These are phyloP conservation scores for Vaccinium darrowii DNA, from an alignment of 148 eudicot genomes.

Conservation along the genomic window DNA sequence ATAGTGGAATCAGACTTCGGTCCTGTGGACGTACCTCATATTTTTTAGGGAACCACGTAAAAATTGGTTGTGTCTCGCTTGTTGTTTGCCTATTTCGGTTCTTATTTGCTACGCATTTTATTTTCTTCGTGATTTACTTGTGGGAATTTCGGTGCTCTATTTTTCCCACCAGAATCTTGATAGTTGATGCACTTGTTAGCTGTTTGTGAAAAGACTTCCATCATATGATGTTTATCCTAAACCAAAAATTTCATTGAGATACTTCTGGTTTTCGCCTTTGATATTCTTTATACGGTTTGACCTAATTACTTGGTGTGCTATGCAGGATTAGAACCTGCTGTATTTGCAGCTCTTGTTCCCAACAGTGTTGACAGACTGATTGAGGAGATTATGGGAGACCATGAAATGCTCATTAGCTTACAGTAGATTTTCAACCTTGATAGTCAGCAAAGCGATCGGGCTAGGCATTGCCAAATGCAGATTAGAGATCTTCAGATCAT, in stretches of 20 bases:
- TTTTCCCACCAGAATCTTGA: no score
- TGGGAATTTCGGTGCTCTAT: no score
- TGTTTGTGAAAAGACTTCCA: neutral
- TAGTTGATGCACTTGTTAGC: neutral
- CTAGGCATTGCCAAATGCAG: neutral
- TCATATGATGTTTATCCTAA: neutral
- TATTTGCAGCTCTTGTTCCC: slow-evolving; percentile 62
- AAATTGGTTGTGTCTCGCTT: no score
- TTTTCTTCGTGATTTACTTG: no score
- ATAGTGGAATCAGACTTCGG: no score
- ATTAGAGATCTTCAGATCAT: neutral
- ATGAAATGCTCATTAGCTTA: neutral
- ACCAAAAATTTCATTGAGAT: neutral
- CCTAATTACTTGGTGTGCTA: neutral
- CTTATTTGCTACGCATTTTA: no score
- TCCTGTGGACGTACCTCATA: no score
- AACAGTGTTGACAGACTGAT: neutral
- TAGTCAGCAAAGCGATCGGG: slow-evolving; percentile 18
- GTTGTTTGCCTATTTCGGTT: no score
- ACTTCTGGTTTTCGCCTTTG: neutral
- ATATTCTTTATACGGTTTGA: neutral
- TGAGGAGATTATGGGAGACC: no score
- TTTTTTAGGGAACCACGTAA: no score
- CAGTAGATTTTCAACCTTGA: neutral
- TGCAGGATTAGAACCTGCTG: slow-evolving; percentile 74